These are phyloP conservation scores for Thoreauomyces humboldtii DNA, from an alignment of 192 early-diverging fungal genomes.

Conservation along the genomic window DNA sequence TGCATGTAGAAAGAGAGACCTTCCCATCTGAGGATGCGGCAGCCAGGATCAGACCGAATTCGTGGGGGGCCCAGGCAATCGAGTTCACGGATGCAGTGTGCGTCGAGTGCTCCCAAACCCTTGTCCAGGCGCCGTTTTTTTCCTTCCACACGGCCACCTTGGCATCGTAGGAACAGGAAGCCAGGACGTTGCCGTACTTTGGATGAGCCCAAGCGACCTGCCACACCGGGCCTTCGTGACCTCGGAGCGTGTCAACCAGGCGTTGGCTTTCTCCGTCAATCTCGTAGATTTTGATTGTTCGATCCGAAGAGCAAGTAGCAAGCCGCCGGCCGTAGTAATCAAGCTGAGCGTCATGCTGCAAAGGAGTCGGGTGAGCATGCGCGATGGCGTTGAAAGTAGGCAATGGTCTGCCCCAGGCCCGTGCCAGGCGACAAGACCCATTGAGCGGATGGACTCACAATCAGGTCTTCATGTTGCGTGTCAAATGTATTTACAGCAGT, in stretches of 20 bases:
- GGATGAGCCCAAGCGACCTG: constrained; percentile 99
- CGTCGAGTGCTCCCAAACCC: constrained; percentile 79
- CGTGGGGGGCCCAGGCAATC: constrained; percentile 95
- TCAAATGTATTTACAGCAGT: constrained; percentile 61
- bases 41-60: constrained; percentile 86
- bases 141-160: constrained; percentile 97
- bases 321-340: constrained; percentile 86
- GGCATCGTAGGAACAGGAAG: constrained; percentile 95
- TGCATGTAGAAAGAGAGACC: constrained; percentile 87
- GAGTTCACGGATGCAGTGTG: constrained; percentile 98
- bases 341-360: constrained; percentile 79
- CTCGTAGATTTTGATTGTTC: constrained; percentile 90
- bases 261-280: constrained; percentile 72
- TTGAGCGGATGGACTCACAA: constrained; percentile 52
- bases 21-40: constrained; percentile 95
- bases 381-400: too few species aligned
- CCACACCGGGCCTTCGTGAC: constrained; percentile 98
- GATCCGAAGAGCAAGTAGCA: constrained; percentile 98
- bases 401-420: too few species aligned
- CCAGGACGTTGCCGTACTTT: constrained; percentile 93
- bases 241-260: constrained; percentile 66
- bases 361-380: too few species aligned
- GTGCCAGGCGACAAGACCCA: too few species aligned
- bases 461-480: constrained; percentile 86
- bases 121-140: constrained; percentile 72